Conservation (phyloP, 768 basidiomycete species). For the Tricholoma hemisulphureum region DNA sequence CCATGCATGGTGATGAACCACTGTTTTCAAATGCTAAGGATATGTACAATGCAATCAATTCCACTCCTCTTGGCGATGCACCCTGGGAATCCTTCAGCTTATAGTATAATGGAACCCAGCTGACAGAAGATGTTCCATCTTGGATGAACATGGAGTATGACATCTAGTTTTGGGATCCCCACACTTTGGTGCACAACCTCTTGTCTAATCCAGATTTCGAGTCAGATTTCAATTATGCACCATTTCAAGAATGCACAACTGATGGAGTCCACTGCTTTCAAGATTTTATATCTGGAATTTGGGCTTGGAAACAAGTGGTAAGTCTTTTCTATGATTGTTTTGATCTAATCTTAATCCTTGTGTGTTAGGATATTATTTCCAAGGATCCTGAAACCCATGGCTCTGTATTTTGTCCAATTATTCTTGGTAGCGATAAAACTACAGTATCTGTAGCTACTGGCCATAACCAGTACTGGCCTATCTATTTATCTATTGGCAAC, state of each 20-base stretch:
- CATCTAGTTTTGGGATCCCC: too few relatives aligned
- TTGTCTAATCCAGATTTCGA: too few relatives aligned
- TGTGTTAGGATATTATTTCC: background rate
- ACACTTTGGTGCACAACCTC: too few relatives aligned
- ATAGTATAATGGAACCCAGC: background rate
- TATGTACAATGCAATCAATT: background rate
- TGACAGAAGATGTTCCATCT: constrained; percentile 1
- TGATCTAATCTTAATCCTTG: background rate
- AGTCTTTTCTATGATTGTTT: too few relatives aligned
- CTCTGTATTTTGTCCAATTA: background rate
- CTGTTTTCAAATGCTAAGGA: background rate
- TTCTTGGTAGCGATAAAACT: background rate
- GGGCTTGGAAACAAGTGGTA: too few relatives aligned
- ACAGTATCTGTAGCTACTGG: background rate
- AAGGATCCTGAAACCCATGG: background rate
- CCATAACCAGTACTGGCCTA: background rate
- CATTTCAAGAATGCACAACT: too few relatives aligned
- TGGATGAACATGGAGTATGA: too few relatives aligned
- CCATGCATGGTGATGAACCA: background rate
- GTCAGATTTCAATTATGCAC: too few relatives aligned
- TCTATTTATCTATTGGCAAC: too few relatives aligned
- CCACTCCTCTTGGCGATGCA: background rate
- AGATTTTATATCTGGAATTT: too few relatives aligned
- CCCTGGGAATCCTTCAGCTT: too few relatives aligned
- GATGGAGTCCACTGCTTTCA: too few relatives aligned